Evolutionary conservation across 2,329 filamentous ascomycete species (phyloP).

Genomic region (Fusarium nisikadoi): DNA sequence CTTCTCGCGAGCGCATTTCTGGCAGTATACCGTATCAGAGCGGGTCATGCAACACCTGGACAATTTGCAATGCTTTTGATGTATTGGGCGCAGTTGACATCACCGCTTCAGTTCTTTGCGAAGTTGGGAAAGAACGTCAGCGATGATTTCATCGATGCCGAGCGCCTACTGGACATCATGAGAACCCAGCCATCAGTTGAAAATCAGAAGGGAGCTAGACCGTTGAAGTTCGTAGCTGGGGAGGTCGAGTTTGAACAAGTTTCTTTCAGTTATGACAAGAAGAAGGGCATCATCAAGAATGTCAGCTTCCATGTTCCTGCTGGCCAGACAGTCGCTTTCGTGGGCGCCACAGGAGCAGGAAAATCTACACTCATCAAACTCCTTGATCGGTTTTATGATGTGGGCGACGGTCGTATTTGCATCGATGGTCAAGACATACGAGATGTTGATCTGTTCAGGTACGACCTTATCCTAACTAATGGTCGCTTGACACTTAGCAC

Average conservation of each 20-base stretch:
- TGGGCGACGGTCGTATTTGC: conserved; percentile 61
- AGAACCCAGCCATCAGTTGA: conserved; percentile 65
- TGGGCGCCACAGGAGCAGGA: conserved; percentile 68
- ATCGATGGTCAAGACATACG: conserved; percentile 69
- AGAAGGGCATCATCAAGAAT: conserved; percentile 66
- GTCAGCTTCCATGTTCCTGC: conserved; percentile 62
- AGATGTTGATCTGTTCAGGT: conserved; percentile 63
- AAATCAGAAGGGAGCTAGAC: conserved; percentile 61
- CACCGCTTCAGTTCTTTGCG: conserved; percentile 76
- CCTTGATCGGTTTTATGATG: conserved; percentile 69
- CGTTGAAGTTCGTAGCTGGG: conserved; percentile 62
- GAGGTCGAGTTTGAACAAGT: conserved; percentile 66
- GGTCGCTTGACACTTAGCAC: conserved; percentile 24
- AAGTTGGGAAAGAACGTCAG: conserved; percentile 66
- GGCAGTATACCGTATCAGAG: conserved; percentile 73
- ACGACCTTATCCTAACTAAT: not conserved
- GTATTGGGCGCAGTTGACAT: conserved; percentile 79
- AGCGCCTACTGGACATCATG: conserved; percentile 68
- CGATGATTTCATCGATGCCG: conserved; percentile 66
- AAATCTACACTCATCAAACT: conserved; percentile 69
- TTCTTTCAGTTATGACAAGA: conserved; percentile 68
- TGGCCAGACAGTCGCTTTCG: conserved; percentile 68
- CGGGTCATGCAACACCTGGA: conserved; percentile 68
- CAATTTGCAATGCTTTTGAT: conserved; percentile 77
- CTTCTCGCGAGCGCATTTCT: conserved; percentile 72